Evolutionary conservation across 2,329 filamentous ascomycete genomes (phyloP), one percentile per base, ranked within the genome.

Genomic region (Penicillium sp.): DNA sequence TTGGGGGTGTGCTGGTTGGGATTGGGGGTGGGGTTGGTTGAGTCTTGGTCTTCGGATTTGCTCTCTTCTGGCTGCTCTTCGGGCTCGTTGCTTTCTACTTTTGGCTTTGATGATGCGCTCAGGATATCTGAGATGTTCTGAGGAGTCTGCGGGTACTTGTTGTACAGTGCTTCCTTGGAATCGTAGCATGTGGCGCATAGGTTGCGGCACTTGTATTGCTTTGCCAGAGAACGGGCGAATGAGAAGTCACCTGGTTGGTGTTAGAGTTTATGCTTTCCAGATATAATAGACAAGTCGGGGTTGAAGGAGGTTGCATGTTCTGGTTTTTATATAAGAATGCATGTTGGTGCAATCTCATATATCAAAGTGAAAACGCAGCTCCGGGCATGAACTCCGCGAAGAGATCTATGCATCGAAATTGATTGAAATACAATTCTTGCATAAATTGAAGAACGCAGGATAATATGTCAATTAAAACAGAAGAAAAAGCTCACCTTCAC

Each of bases 91-190:
- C 31, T 19, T 40, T 27, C 27, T 53, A 49, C n/a, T n/a, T 48
- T 50, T 38, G 51, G 43, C 60, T 69, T 59, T 15, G 57, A 44
- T 33, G 58, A 46, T 45, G 62, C 54, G 27, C 46, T 41, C 3
- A 72, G 56, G 13, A 78, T 70, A 4, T 80, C 75, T 60, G 78
- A 75, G 59, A 87, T 82, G 68, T 88, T 85, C 57, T 79, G 79
- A 50, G 79, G 76, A 1, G 82, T 87, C 64, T 91, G 85, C 0
- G 91, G 90, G 66, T 93, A 92, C 75, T 96, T 96, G 59, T 76
- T 79, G 11, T 79, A 74, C 1, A 97, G 80, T 50, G 64, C 66
- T 27, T 76, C 71, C 51, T 71, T 66, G 13, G 72, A 74, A 60
- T 81, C 78, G 59, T 78, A 80, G 61, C 75, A 76, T 34, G 78